Percentiles rank a stretch among this genome's conserved stretches.
These are phyloP conservation scores for Kluyveromyces aestuarii DNA, from an alignment of 805 yeast species.

Conservation along the genomic window DNA sequence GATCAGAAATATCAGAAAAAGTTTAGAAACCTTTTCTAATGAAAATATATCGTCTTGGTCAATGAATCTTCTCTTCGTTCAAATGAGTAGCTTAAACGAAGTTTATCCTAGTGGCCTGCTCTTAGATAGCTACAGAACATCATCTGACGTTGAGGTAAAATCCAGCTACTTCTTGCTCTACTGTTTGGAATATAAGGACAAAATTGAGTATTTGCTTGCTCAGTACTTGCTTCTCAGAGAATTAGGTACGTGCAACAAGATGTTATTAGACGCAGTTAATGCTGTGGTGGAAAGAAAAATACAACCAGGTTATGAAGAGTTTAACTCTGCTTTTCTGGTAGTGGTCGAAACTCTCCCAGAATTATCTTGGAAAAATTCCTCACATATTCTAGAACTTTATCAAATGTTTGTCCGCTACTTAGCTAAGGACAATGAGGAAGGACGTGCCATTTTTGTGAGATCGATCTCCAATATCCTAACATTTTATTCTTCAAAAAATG, in stretches of 20 bases:
- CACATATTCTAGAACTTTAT: conserved; percentile 16
- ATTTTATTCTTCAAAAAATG: conserved; percentile 7
- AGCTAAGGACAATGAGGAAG: conserved; percentile 15
- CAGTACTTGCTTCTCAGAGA: conserved; percentile 29
- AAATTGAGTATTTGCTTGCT: conserved; percentile 25
- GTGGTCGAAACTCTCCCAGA: conserved; percentile 9
- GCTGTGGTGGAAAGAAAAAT: neutral
- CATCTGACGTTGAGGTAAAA: neutral
- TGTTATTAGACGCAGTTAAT: conserved; percentile 1
- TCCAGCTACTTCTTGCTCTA: conserved; percentile 24
- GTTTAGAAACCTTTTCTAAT: neutral
- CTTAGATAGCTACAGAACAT: no score
- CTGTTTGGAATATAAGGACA: conserved; percentile 8
- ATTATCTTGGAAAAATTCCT: conserved; percentile 2
- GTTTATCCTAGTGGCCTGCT: neutral
- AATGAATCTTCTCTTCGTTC: neutral
- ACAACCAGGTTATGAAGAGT: conserved; percentile 3
- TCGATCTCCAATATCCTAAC: conserved; percentile 27
- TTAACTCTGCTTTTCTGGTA: conserved; percentile 14
- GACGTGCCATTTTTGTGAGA: conserved; percentile 20
- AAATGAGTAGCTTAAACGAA: neutral
- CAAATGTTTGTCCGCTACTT: conserved; percentile 11
- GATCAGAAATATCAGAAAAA: neutral
- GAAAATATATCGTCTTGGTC: neutral
- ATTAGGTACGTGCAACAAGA: conserved; percentile 8